Percentiles rank a stretch among this genome's conserved stretches.
Evolutionary conservation across 2,329 filamentous ascomycete genomes (phyloP).

Genomic region (Cytospora schulzeri): DNA sequence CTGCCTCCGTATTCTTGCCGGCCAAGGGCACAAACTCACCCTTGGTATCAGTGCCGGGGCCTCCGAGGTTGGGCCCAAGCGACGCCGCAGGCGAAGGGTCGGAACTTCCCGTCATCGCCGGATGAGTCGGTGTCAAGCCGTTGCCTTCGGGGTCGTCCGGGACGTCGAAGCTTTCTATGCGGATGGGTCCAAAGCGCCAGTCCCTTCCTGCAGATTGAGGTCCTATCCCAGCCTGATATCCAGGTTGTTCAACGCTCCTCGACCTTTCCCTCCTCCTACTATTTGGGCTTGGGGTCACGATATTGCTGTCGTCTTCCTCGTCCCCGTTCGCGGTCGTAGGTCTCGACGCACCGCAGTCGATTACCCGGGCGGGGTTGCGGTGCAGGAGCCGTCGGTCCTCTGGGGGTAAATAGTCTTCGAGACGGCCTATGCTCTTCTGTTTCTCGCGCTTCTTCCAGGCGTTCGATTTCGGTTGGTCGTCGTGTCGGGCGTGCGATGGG

Average conservation of each 20-base stretch:
- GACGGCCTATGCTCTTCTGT: conserved; percentile 24
- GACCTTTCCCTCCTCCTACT: conserved; percentile 46
- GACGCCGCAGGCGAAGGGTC: conserved; percentile 36
- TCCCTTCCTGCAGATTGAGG: conserved; percentile 60
- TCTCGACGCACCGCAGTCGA: conserved; percentile 53
- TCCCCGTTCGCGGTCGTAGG: conserved; percentile 34
- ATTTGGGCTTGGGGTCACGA: conserved; percentile 43
- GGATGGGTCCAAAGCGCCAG: conserved; percentile 80
- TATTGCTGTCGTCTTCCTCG: conserved; percentile 35
- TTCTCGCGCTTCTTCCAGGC: conserved; percentile 23
- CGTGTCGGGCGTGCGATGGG: conserved; percentile 49
- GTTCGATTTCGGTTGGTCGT: conserved; percentile 8
- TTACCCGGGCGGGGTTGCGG: conserved; percentile 38
- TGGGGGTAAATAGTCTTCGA: conserved; percentile 26
- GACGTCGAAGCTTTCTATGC: conserved; percentile 81
- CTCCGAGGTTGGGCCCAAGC: conserved; percentile 57
- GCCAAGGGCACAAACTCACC: conserved; percentile 75
- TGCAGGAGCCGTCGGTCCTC: conserved; percentile 26
- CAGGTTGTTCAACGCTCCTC: conserved; percentile 46
- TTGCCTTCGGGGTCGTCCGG: conserved; percentile 39
- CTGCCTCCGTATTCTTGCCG: conserved; percentile 73
- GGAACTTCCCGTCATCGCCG: conserved; percentile 29
- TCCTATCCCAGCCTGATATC: conserved; percentile 47
- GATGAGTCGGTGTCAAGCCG: conserved; percentile 21
- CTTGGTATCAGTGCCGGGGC: conserved; percentile 76